Evolutionary conservation across 1,139 yeast species (phyloP).

Genomic region (Candida frijolesensis): DNA sequence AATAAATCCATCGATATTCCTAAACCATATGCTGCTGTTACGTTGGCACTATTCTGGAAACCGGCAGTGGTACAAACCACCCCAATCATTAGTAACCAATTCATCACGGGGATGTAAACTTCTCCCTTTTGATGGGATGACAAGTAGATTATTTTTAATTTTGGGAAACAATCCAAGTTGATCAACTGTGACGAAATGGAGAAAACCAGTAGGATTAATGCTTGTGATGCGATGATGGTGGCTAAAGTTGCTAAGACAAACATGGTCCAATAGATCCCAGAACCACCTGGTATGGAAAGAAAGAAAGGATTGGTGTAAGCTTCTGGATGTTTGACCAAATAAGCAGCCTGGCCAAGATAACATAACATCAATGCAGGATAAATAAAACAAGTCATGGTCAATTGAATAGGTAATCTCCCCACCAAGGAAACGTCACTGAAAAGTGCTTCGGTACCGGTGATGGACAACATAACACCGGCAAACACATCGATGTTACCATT

Average conservation of each 20-base stretch:
- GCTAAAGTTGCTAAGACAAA: conserved; percentile 55
- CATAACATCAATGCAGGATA: conserved; percentile 53
- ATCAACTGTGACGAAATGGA: conserved; percentile 54
- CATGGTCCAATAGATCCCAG: conserved; percentile 52
- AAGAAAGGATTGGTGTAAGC: conserved; percentile 46
- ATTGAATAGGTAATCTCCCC: conserved; percentile 50
- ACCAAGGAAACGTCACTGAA: conserved; percentile 65
- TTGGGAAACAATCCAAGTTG: conserved; percentile 56
- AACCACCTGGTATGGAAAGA: conserved; percentile 53
- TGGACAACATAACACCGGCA: conserved; percentile 54
- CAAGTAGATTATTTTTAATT: conserved; percentile 45
- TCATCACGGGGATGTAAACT: conserved; percentile 53
- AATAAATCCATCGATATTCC: conserved; percentile 59
- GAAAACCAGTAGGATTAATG: conserved; percentile 57
- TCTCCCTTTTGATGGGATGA: conserved; percentile 47
- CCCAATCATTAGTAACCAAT: conserved; percentile 52
- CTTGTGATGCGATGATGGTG: conserved; percentile 62
- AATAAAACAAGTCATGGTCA: conserved; percentile 47
- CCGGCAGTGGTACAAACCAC: conserved; percentile 54
- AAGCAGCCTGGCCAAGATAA: conserved; percentile 63
- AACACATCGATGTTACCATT: conserved; percentile 46
- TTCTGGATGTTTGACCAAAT: conserved; percentile 42
- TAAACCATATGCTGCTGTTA: conserved; percentile 62
- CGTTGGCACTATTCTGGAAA: conserved; percentile 49
- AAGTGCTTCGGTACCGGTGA: conserved; percentile 66